Percentiles rank a stretch among this genome's conserved stretches.
Evolutionary conservation across 495 filamentous ascomycete species (phyloP).

Genomic region (Talaromyces ruber): DNA sequence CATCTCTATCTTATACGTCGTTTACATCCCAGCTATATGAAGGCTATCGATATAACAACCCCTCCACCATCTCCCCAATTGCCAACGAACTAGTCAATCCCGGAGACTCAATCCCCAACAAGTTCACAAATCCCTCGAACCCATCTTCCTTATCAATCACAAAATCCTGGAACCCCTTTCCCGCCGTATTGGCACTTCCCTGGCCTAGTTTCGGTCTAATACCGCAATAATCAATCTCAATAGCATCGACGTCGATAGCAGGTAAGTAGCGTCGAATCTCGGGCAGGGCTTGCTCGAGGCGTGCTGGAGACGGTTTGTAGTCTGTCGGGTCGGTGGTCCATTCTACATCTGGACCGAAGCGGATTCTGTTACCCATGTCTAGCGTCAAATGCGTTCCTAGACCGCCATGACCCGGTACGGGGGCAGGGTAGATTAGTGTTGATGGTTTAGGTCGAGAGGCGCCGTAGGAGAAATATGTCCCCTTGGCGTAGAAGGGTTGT

Average conservation of each 20-base stretch:
- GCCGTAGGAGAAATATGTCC: constrained; percentile 86
- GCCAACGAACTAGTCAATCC: constrained; percentile 85
- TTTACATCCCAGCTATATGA: no score
- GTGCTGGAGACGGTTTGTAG: constrained; percentile 41
- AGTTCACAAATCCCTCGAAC: constrained; percentile 78
- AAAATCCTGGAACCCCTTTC: constrained; percentile 74
- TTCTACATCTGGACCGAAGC: constrained; percentile 94
- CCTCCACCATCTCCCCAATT: constrained; percentile 76
- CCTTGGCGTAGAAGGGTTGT: constrained; percentile 78
- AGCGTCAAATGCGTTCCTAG: constrained; percentile 91
- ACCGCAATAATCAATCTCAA: constrained; percentile 82
- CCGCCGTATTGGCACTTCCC: constrained; percentile 45
- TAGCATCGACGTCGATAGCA: constrained; percentile 49
- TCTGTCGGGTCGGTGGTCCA: constrained; percentile 67
- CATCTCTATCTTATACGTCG: no score
- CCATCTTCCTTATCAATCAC: constrained; percentile 74
- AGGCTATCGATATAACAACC: constrained; percentile 53
- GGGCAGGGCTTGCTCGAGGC: constrained; percentile 56
- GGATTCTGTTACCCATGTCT: constrained; percentile 75
- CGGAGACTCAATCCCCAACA: constrained; percentile 91
- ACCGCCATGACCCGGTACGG: constrained; percentile 68
- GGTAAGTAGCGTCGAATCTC: constrained; percentile 79
- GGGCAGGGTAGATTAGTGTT: constrained; percentile 82
- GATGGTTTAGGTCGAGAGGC: constrained; percentile 53
- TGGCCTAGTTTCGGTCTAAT: constrained; percentile 79